These are phyloP conservation scores for Capsella bursapastoris DNA, from an alignment of 345 rosid species.

Conservation along the genomic window DNA sequence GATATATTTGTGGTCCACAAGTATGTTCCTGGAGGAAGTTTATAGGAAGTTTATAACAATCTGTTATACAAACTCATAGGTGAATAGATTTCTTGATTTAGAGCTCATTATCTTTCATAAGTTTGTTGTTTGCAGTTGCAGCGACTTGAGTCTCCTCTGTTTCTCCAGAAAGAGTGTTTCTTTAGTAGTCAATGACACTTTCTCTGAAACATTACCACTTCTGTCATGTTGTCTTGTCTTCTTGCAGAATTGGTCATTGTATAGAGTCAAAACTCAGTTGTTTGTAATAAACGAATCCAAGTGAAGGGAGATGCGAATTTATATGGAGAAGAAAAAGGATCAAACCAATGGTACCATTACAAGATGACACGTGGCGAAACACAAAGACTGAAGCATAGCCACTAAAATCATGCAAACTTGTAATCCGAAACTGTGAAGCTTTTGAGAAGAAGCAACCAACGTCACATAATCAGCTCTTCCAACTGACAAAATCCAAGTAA, in stretches of 20 bases:
- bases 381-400: conserved; percentile 45
- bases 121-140: not conserved
- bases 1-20: not conserved
- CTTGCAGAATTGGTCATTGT: conserved; percentile 12
- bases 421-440: conserved; percentile 45
- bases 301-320: conserved; percentile 42
- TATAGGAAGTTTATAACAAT: not conserved
- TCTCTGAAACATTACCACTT: conserved; percentile 4
- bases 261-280: not conserved
- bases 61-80: not conserved
- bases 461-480: conserved; percentile 22
- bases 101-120: not conserved
- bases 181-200: not conserved
- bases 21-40: not conserved
- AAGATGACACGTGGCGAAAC: conserved; percentile 46
- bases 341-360: conserved; percentile 34
- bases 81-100: not conserved
- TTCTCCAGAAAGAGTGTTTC: not conserved
- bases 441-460: conserved; percentile 31
- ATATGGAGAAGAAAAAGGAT: conserved; percentile 34
- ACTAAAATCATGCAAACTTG: conserved; percentile 44
- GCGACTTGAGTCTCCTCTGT: not conserved
- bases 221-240: conserved; percentile 20
- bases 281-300: conserved; percentile 36
- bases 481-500: conserved; percentile 33